Evolutionary conservation across 225 moss, liverwort and hornwort genomes (phyloP).

Genomic region (Takakia lepidozioides): DNA sequence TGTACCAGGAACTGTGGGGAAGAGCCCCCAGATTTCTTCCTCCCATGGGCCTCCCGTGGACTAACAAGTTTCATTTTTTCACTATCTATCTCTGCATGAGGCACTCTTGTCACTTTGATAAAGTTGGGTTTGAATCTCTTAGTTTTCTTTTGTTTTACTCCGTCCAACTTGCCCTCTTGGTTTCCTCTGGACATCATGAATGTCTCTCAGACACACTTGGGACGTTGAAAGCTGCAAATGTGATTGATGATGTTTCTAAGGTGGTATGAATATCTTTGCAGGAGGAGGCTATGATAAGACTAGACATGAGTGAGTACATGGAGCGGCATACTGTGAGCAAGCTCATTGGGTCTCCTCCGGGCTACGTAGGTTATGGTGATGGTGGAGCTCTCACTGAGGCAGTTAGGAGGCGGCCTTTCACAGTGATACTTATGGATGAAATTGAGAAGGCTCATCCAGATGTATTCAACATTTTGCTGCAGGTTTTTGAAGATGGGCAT

Average conservation of each 20-base stretch:
- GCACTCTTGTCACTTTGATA: too few relatives aligned
- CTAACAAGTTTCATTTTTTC: too few relatives aligned
- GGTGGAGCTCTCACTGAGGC: constrained; percentile 94
- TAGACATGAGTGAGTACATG: constrained; percentile 99
- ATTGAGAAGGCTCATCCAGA: constrained; percentile 97
- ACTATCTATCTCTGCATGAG: too few relatives aligned
- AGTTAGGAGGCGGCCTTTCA: constrained; percentile 79
- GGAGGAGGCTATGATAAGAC: constrained; percentile 89
- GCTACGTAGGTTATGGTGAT: constrained; percentile 89
- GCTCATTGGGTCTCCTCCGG: constrained; percentile 91
- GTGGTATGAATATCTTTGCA: constrained; percentile 15
- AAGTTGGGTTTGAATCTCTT: too few relatives aligned
- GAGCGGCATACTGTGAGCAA: constrained; percentile 95
- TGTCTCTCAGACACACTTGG: too few relatives aligned
- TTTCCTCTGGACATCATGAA: too few relatives aligned
- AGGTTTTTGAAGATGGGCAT: constrained; percentile 91
- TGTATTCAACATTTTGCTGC: constrained; percentile 89
- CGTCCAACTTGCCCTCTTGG: too few relatives aligned
- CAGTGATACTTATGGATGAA: constrained; percentile 91
- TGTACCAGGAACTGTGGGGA: too few relatives aligned
- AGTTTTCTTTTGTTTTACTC: too few relatives aligned
- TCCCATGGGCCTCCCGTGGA: too few relatives aligned
- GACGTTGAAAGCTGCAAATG: too few relatives aligned
- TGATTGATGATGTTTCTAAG: constrained; percentile 3
- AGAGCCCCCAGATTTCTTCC: too few relatives aligned